Percentiles rank a stretch among this genome's conserved stretches.
phyloP scores from a whole-genome alignment of 2,329 filamentous ascomycete species.

The Fusarium sp. region DNA sequence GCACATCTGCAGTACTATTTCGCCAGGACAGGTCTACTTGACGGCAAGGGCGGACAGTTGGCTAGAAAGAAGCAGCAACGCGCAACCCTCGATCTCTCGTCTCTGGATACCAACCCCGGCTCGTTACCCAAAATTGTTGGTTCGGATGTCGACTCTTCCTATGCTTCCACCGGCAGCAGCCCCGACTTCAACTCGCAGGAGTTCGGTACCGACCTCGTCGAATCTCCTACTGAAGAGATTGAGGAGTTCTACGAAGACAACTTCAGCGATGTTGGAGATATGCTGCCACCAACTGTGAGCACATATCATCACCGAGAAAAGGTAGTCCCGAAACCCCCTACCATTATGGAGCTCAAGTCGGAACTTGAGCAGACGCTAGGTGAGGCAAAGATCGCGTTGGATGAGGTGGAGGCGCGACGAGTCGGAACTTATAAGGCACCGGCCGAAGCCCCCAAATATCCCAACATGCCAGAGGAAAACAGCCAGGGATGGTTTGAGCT shows the following conservation, averaged over 20 bases:
- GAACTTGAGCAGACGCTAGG: conserved; percentile 74
- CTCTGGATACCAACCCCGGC: conserved; percentile 53
- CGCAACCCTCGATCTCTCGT: conserved; percentile 68
- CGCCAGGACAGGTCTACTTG: conserved; percentile 89
- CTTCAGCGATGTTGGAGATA: conserved; percentile 74
- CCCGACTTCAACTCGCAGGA: conserved; percentile 62
- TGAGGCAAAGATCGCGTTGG: conserved; percentile 74
- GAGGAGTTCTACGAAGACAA: conserved; percentile 65
- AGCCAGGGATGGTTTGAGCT: conserved; percentile 82
- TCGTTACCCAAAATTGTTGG: conserved; percentile 53
- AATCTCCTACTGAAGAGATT: conserved; percentile 60
- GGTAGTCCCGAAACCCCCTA: conserved; percentile 83
- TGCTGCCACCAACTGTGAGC: conserved; percentile 96
- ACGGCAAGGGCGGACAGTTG: conserved; percentile 90
- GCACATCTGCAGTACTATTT: conserved; percentile 99
- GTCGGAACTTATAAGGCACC: conserved; percentile 45
- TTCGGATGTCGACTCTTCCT: conserved; percentile 68
- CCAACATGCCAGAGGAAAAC: conserved; percentile 59
- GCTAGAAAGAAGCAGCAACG: conserved; percentile 75
- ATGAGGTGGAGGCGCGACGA: conserved; percentile 63
- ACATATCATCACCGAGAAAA: conserved; percentile 91
- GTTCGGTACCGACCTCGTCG: conserved; percentile 55
- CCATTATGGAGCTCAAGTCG: conserved; percentile 79
- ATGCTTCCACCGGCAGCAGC: conserved; percentile 69
- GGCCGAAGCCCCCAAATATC: conserved; percentile 46